phyloP scores from a whole-genome alignment of 78 protist genomes.

The Emiliania huxleyi region DNA sequence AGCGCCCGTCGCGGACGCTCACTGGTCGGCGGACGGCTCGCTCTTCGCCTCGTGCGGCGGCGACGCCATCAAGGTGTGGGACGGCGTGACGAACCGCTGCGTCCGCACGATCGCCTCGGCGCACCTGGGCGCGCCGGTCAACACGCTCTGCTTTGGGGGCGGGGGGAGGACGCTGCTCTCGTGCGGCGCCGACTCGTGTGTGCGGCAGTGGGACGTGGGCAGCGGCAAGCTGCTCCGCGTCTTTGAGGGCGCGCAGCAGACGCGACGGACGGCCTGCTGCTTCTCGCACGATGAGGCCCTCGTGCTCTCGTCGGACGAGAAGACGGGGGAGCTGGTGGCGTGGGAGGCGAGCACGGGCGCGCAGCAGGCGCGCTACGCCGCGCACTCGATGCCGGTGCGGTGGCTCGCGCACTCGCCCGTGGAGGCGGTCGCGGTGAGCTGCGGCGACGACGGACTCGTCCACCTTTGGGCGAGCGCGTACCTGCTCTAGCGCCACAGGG shows the following conservation, averaged over 20 bases:
- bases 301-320: background rate
- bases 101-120: background rate
- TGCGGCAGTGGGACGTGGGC: background rate
- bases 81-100: background rate
- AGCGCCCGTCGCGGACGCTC: background rate
- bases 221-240: background rate
- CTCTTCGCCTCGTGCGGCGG: background rate
- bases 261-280: background rate
- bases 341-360: background rate
- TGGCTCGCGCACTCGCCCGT: background rate
- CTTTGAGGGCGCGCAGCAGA: background rate
- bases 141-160: background rate
- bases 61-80: background rate
- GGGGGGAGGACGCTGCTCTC: background rate
- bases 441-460: background rate
- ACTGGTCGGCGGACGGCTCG: background rate
- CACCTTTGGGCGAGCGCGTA: background rate
- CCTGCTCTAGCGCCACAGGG: no score
- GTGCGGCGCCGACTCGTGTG: background rate
- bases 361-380: background rate
- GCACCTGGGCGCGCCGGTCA: background rate
- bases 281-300: background rate
- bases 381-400: background rate
- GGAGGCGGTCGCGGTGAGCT: background rate
- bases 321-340: background rate